Percentiles rank a stretch among this genome's conserved stretches.
Conservation (phyloP, 208 protist species). For the Sergeia podlipaevii region DNA sequence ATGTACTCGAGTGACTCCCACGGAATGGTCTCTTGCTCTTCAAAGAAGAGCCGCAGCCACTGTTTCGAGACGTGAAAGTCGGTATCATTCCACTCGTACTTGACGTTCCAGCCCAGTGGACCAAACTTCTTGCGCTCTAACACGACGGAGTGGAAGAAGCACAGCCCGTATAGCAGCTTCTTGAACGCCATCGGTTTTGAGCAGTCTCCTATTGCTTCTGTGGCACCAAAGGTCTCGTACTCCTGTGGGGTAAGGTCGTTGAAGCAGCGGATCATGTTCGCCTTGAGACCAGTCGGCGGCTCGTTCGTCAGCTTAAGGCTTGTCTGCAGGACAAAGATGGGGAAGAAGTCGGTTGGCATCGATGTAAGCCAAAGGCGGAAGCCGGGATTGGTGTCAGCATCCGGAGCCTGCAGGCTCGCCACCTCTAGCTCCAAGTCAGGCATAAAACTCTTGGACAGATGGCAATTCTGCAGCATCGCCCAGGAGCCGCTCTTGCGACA, state of each 20-base stretch:
- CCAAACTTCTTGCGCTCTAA: slow-evolving; percentile 96
- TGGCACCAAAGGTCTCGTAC: slow-evolving; percentile 58
- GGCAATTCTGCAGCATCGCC: slow-evolving; percentile 97
- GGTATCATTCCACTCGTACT: slow-evolving; percentile 98
- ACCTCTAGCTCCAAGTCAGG: slow-evolving; percentile 93
- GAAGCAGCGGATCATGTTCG: slow-evolving; percentile 97
- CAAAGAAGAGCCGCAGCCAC: slow-evolving; percentile 95
- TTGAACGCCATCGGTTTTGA: slow-evolving; percentile 84
- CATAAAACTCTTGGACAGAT: slow-evolving; percentile 97
- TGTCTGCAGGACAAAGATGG: slow-evolving; percentile 96
- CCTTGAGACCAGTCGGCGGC: slow-evolving; percentile 94
- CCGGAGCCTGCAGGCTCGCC: slow-evolving; percentile 51
- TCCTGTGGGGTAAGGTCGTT: slow-evolving; percentile 78
- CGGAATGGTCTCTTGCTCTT: slow-evolving; percentile 94
- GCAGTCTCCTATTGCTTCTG: slow-evolving; percentile 45
- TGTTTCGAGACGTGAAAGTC: slow-evolving; percentile 95
- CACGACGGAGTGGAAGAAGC: slow-evolving; percentile 97
- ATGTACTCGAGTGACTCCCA: slow-evolving; percentile 98
- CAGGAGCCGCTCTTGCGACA: slow-evolving; percentile 89
- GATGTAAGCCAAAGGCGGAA: slow-evolving; percentile 98
- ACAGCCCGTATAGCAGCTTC: slow-evolving; percentile 95
- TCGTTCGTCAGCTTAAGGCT: slow-evolving; percentile 98
- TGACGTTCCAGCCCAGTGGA: slow-evolving; percentile 96
- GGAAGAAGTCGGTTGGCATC: slow-evolving; percentile 98
- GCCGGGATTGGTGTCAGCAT: slow-evolving; percentile 58